Evolutionary conservation across 441 rosid species (phyloP).

Genomic region (Aquilaria agallochum): DNA sequence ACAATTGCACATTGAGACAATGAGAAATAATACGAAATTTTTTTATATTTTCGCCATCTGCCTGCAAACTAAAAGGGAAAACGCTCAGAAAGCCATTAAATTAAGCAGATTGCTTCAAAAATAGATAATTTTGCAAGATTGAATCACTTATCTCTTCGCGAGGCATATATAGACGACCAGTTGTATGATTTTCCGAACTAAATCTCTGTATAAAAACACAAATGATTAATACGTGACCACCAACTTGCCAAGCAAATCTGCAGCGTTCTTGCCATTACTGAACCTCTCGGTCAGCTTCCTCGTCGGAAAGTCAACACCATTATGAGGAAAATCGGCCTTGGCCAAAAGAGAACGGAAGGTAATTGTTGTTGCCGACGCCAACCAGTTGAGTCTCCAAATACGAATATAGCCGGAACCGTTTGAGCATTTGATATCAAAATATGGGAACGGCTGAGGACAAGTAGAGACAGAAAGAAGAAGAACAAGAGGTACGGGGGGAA

Average conservation of each 20-base stretch:
- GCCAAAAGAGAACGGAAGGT: conserved; percentile 26
- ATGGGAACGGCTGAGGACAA: background rate
- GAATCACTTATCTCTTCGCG: background rate
- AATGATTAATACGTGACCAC: too few species aligned
- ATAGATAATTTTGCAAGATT: background rate
- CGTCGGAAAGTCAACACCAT: conserved; percentile 51
- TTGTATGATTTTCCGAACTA: background rate
- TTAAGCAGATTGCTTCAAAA: too few species aligned
- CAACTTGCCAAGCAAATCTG: conserved; percentile 57
- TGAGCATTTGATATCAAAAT: conserved; percentile 17
- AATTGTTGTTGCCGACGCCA: conserved; percentile 52
- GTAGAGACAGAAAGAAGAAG: background rate
- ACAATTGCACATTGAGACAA: too few species aligned
- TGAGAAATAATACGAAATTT: too few species aligned
- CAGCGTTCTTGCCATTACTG: conserved; percentile 63
- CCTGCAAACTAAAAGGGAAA: too few species aligned
- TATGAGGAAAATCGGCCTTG: conserved; percentile 39
- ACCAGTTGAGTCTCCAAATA: conserved; percentile 53
- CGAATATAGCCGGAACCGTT: conserved; percentile 35
- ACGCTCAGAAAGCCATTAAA: too few species aligned
- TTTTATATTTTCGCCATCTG: too few species aligned
- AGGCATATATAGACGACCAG: too few species aligned
- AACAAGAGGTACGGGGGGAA: background rate
- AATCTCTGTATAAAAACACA: too few species aligned
- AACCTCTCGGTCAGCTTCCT: conserved; percentile 49